These are phyloP conservation scores for Hymenochaete sp. DNA, from an alignment of 1,284 basidiomycete species.

Conservation along the genomic window DNA sequence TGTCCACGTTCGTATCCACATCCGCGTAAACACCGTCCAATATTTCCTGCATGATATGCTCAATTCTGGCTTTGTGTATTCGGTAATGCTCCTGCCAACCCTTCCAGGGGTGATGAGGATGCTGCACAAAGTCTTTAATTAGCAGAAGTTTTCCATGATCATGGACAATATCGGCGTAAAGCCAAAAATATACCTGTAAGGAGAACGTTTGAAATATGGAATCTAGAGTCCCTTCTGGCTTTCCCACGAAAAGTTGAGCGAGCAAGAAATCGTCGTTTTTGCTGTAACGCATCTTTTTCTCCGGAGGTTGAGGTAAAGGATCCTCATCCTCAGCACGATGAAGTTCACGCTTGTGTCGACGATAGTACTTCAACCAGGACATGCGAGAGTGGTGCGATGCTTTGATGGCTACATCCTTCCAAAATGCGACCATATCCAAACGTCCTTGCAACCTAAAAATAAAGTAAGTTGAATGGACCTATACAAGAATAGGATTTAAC, in stretches of 20 bases:
- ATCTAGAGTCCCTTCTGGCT: constrained; percentile 70
- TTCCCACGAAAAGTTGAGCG: constrained; percentile 58
- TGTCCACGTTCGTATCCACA: constrained; percentile 1
- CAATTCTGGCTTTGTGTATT: constrained; percentile 76
- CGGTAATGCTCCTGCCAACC: constrained; percentile 84
- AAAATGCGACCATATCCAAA: constrained; percentile 74
- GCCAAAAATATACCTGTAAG: constrained; percentile 38
- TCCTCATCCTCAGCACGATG: constrained; percentile 52
- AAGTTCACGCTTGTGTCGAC: constrained; percentile 73
- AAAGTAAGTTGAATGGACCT: constrained; percentile 19
- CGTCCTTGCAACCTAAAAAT: constrained; percentile 44
- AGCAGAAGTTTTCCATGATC: neutral
- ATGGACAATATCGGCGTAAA: neutral
- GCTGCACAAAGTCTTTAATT: constrained; percentile 31
- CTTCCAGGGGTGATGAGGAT: constrained; percentile 82
- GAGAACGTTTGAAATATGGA: constrained; percentile 72
- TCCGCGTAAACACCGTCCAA: constrained; percentile 49
- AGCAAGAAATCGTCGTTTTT: constrained; percentile 65
- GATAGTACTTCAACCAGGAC: constrained; percentile 85
- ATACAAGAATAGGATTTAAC: constrained; percentile 20
- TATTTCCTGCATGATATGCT: constrained; percentile 59
- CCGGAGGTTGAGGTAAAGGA: constrained; percentile 61
- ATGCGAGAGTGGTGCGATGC: constrained; percentile 80
- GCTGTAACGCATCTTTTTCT: constrained; percentile 79
- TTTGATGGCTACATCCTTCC: constrained; percentile 76